Base-by-base conservation (phyloP, 805 yeast species). In the Sugiyamaella smithiae region DNA sequence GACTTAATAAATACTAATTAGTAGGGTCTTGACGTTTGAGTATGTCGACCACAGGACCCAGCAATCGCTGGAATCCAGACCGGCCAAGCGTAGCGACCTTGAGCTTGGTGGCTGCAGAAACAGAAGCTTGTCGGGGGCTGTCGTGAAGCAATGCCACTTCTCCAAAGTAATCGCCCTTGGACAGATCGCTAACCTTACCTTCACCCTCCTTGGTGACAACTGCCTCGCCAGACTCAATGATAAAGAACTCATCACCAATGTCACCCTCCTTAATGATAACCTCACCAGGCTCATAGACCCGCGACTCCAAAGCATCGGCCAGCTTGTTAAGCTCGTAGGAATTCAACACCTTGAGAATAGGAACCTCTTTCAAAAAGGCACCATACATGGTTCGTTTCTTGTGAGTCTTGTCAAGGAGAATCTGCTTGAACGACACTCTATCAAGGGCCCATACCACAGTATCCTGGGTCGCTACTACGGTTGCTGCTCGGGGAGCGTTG, bases 401-500 rank as follows among this genome's bases (percentile, higher is more conserved):
- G 57, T 89, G 83, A 2, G 97, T 89, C 53, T 90, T 88, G 59
- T 91, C 97, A 62, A 90, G 74, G 52, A 93, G 75, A 54, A 93
- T 93, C 67, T 90, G 80, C 67, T 97, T 83, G 73, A 93, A 93
- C 1, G 97, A 90, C 61, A 84, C 72, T 63, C 99, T 81, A 69
- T 93, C 99, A 58, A 93, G 76, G 1, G 96, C 93, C 97, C 97
- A 91, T 45, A 91, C 74, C 26, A 80, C 80, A 60, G 84, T 76
- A 52, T 85, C 88, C 5, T 85, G 75, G 20, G 73, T 67, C 7
- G 96, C 90, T 23, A 76, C 60, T 1, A 87, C 97, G 1, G 98
- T 88, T 7, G 98, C 98, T 5, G 98, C 98, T 69, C 99, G 82
- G 53, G 97, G 97, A 16, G 97, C 82, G 67, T 93, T 91, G 72